phyloP scores from a whole-genome alignment of 768 basidiomycete species.

The Russula griseocarnosa region DNA sequence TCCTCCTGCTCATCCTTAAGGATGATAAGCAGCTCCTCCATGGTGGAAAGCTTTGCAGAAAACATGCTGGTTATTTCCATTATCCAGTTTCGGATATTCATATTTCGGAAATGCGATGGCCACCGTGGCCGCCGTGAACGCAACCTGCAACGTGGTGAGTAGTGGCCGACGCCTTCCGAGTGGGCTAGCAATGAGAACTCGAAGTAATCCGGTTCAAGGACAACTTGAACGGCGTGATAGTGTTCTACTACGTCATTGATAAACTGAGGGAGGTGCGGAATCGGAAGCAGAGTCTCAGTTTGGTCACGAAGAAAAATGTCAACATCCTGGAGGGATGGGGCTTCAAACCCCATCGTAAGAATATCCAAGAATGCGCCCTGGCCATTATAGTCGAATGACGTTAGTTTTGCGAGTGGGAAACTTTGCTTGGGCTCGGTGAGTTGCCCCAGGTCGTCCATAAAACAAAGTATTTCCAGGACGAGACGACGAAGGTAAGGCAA shows the following conservation, averaged over 20 bases:
- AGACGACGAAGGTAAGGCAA: constrained; percentile 3
- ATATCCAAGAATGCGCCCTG: not conserved
- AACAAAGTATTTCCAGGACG: not conserved
- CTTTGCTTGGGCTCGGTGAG: not conserved
- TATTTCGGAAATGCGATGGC: no score
- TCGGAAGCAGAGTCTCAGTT: no score
- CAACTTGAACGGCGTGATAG: not conserved
- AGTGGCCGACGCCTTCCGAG: not conserved
- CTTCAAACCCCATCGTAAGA: not conserved
- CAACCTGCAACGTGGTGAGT: no score
- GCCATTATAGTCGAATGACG: not conserved
- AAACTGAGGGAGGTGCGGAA: not conserved
- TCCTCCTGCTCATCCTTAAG: no score
- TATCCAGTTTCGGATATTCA: no score
- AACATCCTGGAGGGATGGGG: not conserved
- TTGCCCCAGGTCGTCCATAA: no score
- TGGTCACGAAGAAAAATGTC: fast-evolving
- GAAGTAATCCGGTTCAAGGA: fast-evolving
- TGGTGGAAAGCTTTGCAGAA: no score
- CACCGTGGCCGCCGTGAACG: no score
- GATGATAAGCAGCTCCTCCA: no score
- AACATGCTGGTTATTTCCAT: no score
- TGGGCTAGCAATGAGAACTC: not conserved
- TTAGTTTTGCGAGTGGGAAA: not conserved
- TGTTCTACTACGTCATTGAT: not conserved